These are phyloP conservation scores for Stephania yunnanensis DNA, from an alignment of 164 flowering plant species.

Conservation along the genomic window DNA sequence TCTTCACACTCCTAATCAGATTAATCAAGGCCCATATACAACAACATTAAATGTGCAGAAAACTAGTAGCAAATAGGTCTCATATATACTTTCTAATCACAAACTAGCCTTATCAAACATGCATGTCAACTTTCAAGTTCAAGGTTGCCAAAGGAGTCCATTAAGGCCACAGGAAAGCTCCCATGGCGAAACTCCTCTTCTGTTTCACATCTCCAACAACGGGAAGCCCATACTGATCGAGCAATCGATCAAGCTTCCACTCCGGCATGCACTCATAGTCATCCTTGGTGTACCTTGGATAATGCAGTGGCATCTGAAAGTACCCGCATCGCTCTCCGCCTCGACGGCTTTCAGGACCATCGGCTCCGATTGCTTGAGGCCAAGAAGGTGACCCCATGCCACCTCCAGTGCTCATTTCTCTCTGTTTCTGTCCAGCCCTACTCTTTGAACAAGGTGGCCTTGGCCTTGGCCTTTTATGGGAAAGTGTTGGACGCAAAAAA, in stretches of 20 bases:
- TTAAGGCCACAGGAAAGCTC: slow-evolving; percentile 19
- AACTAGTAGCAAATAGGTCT: no score
- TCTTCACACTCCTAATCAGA: no score
- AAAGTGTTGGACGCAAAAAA: background rate
- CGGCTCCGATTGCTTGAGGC: background rate
- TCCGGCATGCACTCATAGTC: slow-evolving; percentile 22
- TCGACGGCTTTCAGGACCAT: background rate
- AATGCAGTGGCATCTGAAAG: slow-evolving; percentile 28
- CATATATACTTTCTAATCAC: no score
- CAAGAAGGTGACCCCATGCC: background rate
- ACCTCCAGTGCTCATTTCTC: background rate
- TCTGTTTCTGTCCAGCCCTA: background rate
- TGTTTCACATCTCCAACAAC: slow-evolving; percentile 11
- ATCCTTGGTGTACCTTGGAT: slow-evolving; percentile 18
- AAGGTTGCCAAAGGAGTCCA: no score
- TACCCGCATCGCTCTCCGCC: background rate
- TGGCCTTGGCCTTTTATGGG: background rate
- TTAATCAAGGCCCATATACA: no score
- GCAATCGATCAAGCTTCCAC: slow-evolving; percentile 18
- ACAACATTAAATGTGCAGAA: no score
- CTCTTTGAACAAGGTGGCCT: no score
- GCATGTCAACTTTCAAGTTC: background rate
- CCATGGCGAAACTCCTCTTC: slow-evolving; percentile 16
- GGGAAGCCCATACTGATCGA: slow-evolving; percentile 14
- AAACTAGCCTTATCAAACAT: background rate